Evolutionary conservation across 2,329 filamentous ascomycete species (phyloP), one percentile per base, ranked within the genome.

Genomic region (Cladosporium sphaerospermum): DNA sequence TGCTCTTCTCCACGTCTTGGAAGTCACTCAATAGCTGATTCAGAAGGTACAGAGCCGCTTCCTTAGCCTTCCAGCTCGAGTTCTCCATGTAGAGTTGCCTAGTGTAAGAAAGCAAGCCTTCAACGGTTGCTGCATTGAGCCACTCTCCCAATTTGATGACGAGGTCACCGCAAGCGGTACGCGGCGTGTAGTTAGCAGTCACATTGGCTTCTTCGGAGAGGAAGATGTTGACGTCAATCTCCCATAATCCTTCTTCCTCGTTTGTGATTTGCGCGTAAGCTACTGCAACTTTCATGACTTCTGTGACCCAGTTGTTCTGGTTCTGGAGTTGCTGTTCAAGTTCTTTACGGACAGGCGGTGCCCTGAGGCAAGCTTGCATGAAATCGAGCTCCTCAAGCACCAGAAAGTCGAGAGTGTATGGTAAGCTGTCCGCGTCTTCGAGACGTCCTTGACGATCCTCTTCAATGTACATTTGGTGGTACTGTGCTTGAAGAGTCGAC

Each of bases 191-290:
- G 69, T 97, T 97, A 32, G 91, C 88, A 10, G 90, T 96, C 14
- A 96, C 87, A 2, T 90, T 92, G 2, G 89, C 92, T 72, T 97
- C 92, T 70, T 99, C 93, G 1, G 90, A 92, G 44, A 99, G 78
- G 71, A 95, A 99, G 2, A 99, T 80, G 54, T 95, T 97, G 61
- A 95, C 87, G 69, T 99, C 93, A 57, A 96, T 89, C 62, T 96
- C 89, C 93, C 93, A 99, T 9, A 99, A 73, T 7, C 88, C 89
- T 71, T 96, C 89, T 66, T 97, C 93, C 69, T 99, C 93, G 28
- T 83, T 84, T 2, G 88, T 91, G 62, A 99, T 95, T 59, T 92
- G 89, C 10, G 90, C 86, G 70, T 95, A 97, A 1, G 84, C 83
- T 16, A 90, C 83, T 9, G 90, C 82, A 59, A 96, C 79, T 67